Percentiles rank a stretch among this genome's conserved stretches.
Evolutionary conservation across 495 filamentous ascomycete species (phyloP).

Genomic region (Penicillium odoratum): DNA sequence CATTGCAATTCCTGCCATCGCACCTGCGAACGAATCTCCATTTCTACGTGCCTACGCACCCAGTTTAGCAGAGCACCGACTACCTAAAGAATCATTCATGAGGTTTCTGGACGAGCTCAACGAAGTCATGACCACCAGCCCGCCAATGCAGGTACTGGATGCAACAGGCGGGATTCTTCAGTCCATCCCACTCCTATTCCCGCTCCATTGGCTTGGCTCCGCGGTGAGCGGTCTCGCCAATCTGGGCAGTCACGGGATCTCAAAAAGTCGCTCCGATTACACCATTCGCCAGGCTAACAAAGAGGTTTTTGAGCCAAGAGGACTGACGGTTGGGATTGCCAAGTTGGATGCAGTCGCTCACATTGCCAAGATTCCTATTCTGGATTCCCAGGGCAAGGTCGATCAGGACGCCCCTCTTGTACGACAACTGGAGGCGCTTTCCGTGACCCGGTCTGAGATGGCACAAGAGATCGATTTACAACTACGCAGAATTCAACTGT

Average conservation of each 20-base stretch:
- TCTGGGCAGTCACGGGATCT: constrained; percentile 25
- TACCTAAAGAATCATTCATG: constrained; percentile 29
- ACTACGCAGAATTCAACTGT: constrained; percentile 13
- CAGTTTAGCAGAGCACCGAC: constrained; percentile 20
- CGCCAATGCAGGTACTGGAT: constrained; percentile 37
- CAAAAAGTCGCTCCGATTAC: constrained; percentile 30
- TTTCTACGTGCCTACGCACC: constrained; percentile 34
- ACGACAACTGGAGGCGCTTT: constrained; percentile 16
- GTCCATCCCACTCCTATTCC: constrained; percentile 34
- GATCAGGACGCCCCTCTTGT: constrained; percentile 17
- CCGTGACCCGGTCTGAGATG: neutral
- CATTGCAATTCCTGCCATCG: constrained; percentile 33
- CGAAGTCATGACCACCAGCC: constrained; percentile 26
- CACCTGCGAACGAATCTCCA: constrained; percentile 20
- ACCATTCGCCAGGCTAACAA: constrained; percentile 28
- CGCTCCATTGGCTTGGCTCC: constrained; percentile 28
- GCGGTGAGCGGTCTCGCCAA: constrained; percentile 28
- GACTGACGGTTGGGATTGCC: constrained; percentile 27
- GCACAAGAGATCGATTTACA: constrained; percentile 19
- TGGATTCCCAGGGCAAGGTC: constrained; percentile 29
- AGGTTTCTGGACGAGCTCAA: constrained; percentile 34
- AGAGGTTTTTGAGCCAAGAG: constrained; percentile 28
- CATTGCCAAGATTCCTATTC: constrained; percentile 26
- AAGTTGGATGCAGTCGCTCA: constrained; percentile 29
- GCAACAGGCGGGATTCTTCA: constrained; percentile 32